phyloP scores from a whole-genome alignment of 2,329 filamentous ascomycete genomes.

The Hymenoscyphus repandus region DNA sequence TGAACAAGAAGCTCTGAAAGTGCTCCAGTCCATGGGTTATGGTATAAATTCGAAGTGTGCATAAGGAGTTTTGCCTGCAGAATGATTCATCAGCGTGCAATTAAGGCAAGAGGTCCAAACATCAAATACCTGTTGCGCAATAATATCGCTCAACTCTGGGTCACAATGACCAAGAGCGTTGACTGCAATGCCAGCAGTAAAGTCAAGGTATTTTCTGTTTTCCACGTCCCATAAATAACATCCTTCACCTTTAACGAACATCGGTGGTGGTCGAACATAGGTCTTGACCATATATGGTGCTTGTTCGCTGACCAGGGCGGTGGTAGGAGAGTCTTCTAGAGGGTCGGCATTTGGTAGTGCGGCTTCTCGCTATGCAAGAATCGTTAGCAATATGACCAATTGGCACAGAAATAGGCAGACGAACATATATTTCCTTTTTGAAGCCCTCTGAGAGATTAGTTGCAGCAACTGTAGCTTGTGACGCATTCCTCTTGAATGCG shows the following conservation, averaged over 20 bases:
- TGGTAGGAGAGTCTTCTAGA: slow-evolving; percentile 65
- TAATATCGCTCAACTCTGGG: slow-evolving; percentile 65
- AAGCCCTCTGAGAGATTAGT: slow-evolving; percentile 33
- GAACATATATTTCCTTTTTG: slow-evolving; percentile 34
- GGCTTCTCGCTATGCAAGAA: slow-evolving; percentile 23
- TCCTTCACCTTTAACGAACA: slow-evolving; percentile 84
- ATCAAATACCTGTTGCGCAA: slow-evolving; percentile 65
- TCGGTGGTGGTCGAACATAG: slow-evolving; percentile 82
- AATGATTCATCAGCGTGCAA: background rate
- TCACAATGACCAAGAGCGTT: slow-evolving; percentile 91
- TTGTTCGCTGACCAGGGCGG: slow-evolving; percentile 68
- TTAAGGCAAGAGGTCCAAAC: background rate
- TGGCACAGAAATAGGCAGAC: slow-evolving; percentile 2
- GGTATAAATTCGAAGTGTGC: slow-evolving; percentile 93
- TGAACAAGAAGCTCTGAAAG: slow-evolving; percentile 82
- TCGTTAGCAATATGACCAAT: background rate
- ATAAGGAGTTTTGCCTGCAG: slow-evolving; percentile 65
- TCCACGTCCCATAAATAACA: slow-evolving; percentile 88
- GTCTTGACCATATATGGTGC: slow-evolving; percentile 92
- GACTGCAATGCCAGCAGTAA: slow-evolving; percentile 94
- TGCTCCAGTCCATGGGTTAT: slow-evolving; percentile 91
- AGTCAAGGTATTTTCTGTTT: slow-evolving; percentile 84
- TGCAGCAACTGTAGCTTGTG: slow-evolving; percentile 32
- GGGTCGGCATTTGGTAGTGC: slow-evolving; percentile 67
- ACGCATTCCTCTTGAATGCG: slow-evolving; percentile 26